Conservation (phyloP, 2,329 filamentous ascomycete species). For the Cordyceps fumosorosea region DNA sequence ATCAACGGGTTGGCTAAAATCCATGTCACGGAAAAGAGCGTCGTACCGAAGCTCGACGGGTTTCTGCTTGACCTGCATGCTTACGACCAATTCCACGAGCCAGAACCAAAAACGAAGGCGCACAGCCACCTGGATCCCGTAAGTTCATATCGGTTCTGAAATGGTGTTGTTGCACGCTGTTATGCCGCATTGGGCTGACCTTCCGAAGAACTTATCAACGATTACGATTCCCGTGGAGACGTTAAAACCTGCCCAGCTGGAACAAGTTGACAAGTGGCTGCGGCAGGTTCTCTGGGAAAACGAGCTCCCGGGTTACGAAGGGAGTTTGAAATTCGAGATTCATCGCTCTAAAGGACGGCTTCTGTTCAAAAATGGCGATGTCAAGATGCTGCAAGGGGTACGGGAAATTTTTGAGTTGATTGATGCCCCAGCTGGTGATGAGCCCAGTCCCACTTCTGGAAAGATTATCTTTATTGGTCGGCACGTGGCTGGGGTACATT, state of each 20-base stretch:
- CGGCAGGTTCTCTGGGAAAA: slow-evolving; percentile 79
- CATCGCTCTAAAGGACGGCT: slow-evolving; percentile 84
- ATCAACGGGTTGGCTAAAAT: slow-evolving; percentile 89
- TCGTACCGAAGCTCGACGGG: slow-evolving; percentile 76
- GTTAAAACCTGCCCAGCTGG: slow-evolving; percentile 51
- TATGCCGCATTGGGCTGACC: not conserved
- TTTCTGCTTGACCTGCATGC: slow-evolving; percentile 85
- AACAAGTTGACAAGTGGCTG: slow-evolving; percentile 71
- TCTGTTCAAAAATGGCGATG: slow-evolving; percentile 53
- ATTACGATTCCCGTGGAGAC: slow-evolving; percentile 61
- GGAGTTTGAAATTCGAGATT: slow-evolving; percentile 58
- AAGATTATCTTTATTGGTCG: slow-evolving; percentile 62
- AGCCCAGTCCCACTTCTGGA: slow-evolving; percentile 29
- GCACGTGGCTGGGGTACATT: slow-evolving; percentile 43
- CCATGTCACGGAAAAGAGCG: slow-evolving; percentile 72
- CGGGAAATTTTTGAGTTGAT: slow-evolving; percentile 89
- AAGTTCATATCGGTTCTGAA: slow-evolving; percentile 24
- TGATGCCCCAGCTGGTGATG: slow-evolving; percentile 43
- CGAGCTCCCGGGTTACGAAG: slow-evolving; percentile 43
- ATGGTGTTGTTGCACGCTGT: not conserved
- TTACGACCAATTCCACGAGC: slow-evolving; percentile 72
- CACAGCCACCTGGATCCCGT: slow-evolving; percentile 89
- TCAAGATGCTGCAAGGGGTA: slow-evolving; percentile 84
- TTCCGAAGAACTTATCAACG: slow-evolving; percentile 48
- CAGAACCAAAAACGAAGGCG: slow-evolving; percentile 68